Conservation (phyloP, 1,284 basidiomycete genomes). For the Microstroma glucosiphilum region DNA sequence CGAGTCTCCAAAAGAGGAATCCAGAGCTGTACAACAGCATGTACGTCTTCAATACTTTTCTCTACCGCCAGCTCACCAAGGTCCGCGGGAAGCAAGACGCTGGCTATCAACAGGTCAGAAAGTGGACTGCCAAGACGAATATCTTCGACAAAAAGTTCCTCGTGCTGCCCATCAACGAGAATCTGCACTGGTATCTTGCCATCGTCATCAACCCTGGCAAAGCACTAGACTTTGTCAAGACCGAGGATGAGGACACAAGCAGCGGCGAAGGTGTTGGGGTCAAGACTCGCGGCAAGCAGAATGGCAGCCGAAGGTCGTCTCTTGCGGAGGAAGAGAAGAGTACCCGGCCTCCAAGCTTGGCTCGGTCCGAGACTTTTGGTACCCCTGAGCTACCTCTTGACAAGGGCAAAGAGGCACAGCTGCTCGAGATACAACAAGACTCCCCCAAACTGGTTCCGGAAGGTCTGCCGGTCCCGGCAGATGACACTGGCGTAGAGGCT, state of each 20-base stretch:
- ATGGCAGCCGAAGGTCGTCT: constrained; percentile 6
- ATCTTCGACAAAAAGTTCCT: constrained; percentile 86
- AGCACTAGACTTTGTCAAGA: constrained; percentile 1
- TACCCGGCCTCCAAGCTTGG: background rate
- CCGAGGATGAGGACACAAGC: constrained; percentile 1
- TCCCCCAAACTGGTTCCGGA: no score
- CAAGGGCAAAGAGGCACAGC: no score
- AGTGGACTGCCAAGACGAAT: constrained; percentile 85
- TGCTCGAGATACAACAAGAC: no score
- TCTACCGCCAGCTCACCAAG: constrained; percentile 84
- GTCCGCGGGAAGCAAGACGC: constrained; percentile 49
- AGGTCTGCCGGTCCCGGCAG: no score
- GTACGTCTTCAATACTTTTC: constrained; percentile 93
- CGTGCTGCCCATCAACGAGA: constrained; percentile 92
- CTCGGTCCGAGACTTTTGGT: no score
- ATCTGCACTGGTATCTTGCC: constrained; percentile 94
- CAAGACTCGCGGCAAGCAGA: background rate
- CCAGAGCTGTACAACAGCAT: constrained; percentile 66
- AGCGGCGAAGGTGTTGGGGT: constrained; percentile 2
- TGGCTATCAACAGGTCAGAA: constrained; percentile 76
- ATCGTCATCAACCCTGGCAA: constrained; percentile 76
- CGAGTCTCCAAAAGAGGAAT: constrained; percentile 48
- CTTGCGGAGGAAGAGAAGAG: background rate
- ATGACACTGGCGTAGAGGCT: no score
- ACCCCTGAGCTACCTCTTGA: no score